phyloP scores from a whole-genome alignment of 306 rosid genomes.

The Herpetospermum pedunculosum region DNA sequence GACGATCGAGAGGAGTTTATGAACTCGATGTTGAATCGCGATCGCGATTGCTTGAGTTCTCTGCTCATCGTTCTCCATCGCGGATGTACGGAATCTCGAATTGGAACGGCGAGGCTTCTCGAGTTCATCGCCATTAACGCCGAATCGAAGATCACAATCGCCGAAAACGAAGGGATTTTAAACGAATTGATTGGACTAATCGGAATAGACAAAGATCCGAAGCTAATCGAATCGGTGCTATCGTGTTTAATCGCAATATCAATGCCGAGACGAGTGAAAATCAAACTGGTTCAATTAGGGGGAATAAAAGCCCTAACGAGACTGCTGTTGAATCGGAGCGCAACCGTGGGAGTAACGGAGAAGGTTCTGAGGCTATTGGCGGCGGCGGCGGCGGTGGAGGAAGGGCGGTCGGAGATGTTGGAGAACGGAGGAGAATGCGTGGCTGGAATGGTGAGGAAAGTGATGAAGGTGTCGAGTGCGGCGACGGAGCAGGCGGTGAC shows the following conservation, averaged over 20 bases:
- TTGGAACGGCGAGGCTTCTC: slow-evolving; percentile 42
- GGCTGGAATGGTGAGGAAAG: slow-evolving; percentile 45
- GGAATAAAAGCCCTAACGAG: slow-evolving; percentile 33
- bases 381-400: slow-evolving; percentile 53
- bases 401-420: slow-evolving; percentile 55
- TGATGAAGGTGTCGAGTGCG: slow-evolving; percentile 48
- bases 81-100: slow-evolving; percentile 36
- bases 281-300: slow-evolving; percentile 37
- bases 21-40: slow-evolving; percentile 25
- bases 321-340: slow-evolving; percentile 23
- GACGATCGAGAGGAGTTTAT: slow-evolving; percentile 22
- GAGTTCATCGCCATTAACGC: slow-evolving; percentile 33
- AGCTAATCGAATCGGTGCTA: slow-evolving; percentile 39
- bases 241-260: slow-evolving; percentile 49
- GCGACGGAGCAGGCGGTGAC: slow-evolving; percentile 84
- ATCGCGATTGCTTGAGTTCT: slow-evolving; percentile 30
- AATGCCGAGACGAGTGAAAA: slow-evolving; percentile 33
- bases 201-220: slow-evolving; percentile 30
- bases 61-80: slow-evolving; percentile 35
- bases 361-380: slow-evolving; percentile 55
- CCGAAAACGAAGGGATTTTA: slow-evolving; percentile 44
- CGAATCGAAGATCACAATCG: slow-evolving; percentile 48
- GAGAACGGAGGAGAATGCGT: slow-evolving; percentile 35
- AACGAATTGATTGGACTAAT: slow-evolving; percentile 32
- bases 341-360: slow-evolving; percentile 29